Conservation (phyloP, 2,329 filamentous ascomycete genomes). For the Venturia pyrina region DNA sequence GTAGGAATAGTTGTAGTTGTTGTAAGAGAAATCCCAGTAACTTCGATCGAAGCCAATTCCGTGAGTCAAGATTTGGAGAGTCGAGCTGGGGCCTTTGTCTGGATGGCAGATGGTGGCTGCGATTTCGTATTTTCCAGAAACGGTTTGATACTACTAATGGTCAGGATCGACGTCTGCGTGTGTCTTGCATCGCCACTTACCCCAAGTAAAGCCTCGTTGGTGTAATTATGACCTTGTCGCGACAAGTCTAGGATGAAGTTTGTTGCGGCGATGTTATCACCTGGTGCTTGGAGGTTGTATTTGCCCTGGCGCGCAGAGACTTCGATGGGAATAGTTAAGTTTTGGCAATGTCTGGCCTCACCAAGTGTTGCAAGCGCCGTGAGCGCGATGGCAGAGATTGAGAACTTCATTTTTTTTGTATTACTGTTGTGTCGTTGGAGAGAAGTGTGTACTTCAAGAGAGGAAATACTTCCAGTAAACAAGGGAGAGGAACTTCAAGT, state of each 20-base stretch:
- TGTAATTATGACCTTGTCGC: conserved; percentile 42
- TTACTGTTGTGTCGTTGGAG: no score
- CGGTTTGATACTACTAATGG: conserved; percentile 33
- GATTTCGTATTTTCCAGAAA: conserved; percentile 47
- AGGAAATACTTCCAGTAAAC: no score
- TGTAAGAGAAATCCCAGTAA: conserved; percentile 34
- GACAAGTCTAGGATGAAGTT: conserved; percentile 44
- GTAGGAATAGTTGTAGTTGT: conserved; percentile 54
- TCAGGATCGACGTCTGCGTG: neutral
- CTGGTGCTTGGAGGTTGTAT: conserved; percentile 40
- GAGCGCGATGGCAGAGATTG: conserved; percentile 1
- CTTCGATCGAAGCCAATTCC: conserved; percentile 46
- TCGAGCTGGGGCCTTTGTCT: conserved; percentile 28
- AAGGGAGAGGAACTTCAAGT: neutral
- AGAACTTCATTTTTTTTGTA: neutral
- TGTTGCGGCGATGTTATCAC: conserved; percentile 46
- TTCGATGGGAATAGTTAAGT: conserved; percentile 47
- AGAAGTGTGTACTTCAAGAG: no score
- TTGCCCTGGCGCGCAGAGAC: conserved; percentile 45
- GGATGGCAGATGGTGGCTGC: conserved; percentile 53
- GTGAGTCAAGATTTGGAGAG: conserved; percentile 40
- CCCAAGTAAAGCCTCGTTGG: conserved; percentile 34
- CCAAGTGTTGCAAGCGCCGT: neutral
- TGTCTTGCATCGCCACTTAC: conserved; percentile 21
- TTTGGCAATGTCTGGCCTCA: conserved; percentile 26